Evolutionary conservation across 2,329 filamentous ascomycete species (phyloP), one percentile per base, ranked within the genome.

Genomic region (Alternaria postmessia): DNA sequence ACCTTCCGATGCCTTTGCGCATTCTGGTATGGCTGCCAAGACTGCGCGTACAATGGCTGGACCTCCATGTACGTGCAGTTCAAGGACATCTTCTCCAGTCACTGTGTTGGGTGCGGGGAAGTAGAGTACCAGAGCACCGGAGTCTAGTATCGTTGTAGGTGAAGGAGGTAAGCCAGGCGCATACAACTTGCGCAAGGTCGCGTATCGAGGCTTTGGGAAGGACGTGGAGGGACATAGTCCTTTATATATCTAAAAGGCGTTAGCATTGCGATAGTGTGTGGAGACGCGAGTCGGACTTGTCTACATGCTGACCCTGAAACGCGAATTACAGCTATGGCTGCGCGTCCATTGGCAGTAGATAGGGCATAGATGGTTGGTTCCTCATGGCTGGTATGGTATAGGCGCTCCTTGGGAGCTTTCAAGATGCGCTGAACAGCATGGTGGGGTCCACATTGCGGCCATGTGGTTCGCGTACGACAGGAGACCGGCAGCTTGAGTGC

Each of bases 51-150:
- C 90, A 6, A 95, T 93, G 2, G 95, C 95, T 3, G 89, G 86
- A 0, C 95, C 94, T 28, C 95, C 95, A 73, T 99, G 95, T n/a
- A 97, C 86, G 71, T 99, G 95, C 5, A 99, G 80, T 76, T 99
- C 95, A 2, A 99, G 85, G 1, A 98, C 84, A 73, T 97, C 93
- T 75, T 98, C 94, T 30, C 95, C 95, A 0, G 95, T 99, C 8
- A 92, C 93, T 0, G 93, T 96, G 49, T 87, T 86, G 0, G 94
- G 94, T 0, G 82, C 84, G 0, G 92, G 91, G 67, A 98, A 97
- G 79, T 91, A 92, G 28, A 98, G 85, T 2, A 97, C 84, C 12
- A 98, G 79, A 0, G 95, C 91, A 51, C 89, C 87, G 0, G 93
- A 87, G 74, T 99, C 95, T 24, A 92, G 84, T 16, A 90, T 75